Evolutionary conservation across 1,284 basidiomycete species (phyloP), one percentile per base, ranked within the genome.

Genomic region (Moesziomyces globuligerus): DNA sequence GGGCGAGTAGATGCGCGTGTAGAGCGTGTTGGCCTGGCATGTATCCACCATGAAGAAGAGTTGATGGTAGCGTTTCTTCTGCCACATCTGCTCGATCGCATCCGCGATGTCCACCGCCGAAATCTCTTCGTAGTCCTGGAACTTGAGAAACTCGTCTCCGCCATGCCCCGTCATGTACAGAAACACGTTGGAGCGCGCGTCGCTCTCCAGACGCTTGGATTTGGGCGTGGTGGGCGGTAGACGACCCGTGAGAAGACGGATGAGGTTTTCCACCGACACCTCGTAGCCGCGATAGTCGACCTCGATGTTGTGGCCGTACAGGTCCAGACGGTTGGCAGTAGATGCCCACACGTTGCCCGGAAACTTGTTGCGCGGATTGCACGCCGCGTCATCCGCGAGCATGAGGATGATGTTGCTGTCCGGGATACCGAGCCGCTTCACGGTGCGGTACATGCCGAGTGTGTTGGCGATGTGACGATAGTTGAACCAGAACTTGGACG

Each of bases 401-500:
- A 98, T 98, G 47, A 98, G 89, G 82, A 98, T 96, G 81, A 98
- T 98, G 80, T 98, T 94, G 15, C 91, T 93, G 84, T 98, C 95
- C 4, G 95, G 95, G 49, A 99, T 96, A 6, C 95, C 96, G 7
- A 99, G 88, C 3, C 94, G 90, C 83, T 98, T 98, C 49, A 99
- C 93, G 1, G 94, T 98, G 50, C 96, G 91, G 81, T 98, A 98
- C 94, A 98, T 97, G 77, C 94, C 94, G 11, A 98, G 87, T 0
- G 94, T 91, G 84, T 98, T 98, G 15, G 95, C 90, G 90, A 98
- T 97, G 83, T 98, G 95, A 91, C 95, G 86, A 80, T 98, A 98
- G 83, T 98, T 98, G 87, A 98, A 98, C 94, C 94, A 97, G 81
- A 94, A 97, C 61, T 94, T 85, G 7, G 93, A 95, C 0, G 96